A percentile compares a stretch with the other conserved stretches of the same genome.
Evolutionary conservation across 495 filamentous ascomycete genomes (phyloP).

Genomic region (Podospora anserina): DNA sequence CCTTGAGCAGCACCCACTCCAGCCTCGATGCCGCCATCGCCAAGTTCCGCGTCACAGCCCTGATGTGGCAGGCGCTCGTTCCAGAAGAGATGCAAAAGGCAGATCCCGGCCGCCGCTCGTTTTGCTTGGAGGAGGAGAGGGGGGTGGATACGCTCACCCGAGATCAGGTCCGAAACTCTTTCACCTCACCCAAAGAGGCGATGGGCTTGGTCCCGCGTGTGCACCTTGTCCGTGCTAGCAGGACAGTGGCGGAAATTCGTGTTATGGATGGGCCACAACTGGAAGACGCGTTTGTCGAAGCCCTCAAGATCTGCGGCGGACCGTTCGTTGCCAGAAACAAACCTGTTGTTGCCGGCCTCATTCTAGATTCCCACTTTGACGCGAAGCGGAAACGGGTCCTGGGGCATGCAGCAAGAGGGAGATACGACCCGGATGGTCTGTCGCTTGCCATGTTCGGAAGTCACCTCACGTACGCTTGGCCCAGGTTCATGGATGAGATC

Average conservation of each 20-base stretch:
- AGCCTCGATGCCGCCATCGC: slow-evolving; percentile 43
- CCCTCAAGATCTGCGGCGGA: slow-evolving; percentile 39
- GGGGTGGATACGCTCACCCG: slow-evolving; percentile 37
- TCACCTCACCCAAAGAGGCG: slow-evolving; percentile 11
- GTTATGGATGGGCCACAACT: slow-evolving; percentile 37
- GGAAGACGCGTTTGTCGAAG: slow-evolving; percentile 40
- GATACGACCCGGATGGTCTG: slow-evolving; percentile 39
- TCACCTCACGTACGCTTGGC: slow-evolving; percentile 47
- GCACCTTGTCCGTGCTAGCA: slow-evolving; percentile 43
- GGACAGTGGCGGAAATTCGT: slow-evolving; percentile 42
- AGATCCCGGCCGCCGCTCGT: slow-evolving; percentile 48
- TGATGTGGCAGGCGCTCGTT: slow-evolving; percentile 52
- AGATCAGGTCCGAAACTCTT: neutral
- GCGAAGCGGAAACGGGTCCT: slow-evolving; percentile 35
- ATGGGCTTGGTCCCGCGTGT: slow-evolving; percentile 42
- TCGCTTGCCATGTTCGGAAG: slow-evolving; percentile 50
- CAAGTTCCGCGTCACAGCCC: slow-evolving; percentile 51
- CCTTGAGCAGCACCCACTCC: slow-evolving; percentile 37
- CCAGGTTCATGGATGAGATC: slow-evolving; percentile 41
- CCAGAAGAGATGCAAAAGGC: slow-evolving; percentile 48
- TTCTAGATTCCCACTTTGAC: slow-evolving; percentile 44
- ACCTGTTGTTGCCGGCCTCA: slow-evolving; percentile 46
- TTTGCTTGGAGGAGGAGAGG: slow-evolving; percentile 52
- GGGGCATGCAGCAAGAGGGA: slow-evolving; percentile 45
- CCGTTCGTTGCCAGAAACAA: slow-evolving; percentile 32